phyloP scores from a whole-genome alignment of 495 filamentous ascomycete species.

The Daldinia grandis region DNA sequence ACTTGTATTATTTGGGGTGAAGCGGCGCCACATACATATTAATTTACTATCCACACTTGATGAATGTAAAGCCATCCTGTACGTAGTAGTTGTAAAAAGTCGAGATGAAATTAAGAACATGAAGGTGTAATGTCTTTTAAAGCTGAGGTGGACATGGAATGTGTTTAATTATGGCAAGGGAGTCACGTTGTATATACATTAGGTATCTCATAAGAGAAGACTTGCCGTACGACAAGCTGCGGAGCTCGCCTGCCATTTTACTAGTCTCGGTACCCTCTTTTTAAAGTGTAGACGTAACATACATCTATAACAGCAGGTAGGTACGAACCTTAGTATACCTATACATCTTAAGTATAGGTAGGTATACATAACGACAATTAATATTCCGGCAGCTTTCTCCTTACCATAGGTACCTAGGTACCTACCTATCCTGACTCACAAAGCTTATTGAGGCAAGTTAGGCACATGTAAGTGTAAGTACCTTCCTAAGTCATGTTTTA shows the following conservation, averaged over 20 bases:
- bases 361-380: no score
- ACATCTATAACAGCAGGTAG: background rate
- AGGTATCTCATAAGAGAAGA: conserved; percentile 6
- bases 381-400: no score
- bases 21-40: conserved; percentile 59
- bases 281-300: background rate
- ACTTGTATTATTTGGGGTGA: background rate
- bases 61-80: conserved; percentile 59
- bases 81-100: conserved; percentile 24
- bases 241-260: conserved; percentile 5
- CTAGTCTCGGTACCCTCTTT: background rate
- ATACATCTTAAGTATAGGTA: no score
- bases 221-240: conserved; percentile 21
- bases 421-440: no score
- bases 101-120: conserved; percentile 32
- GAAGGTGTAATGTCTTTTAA: conserved; percentile 8
- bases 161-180: background rate
- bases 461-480: no score
- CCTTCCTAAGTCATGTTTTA: background rate
- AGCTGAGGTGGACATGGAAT: background rate
- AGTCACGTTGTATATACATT: conserved; percentile 17
- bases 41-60: conserved; percentile 54
- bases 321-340: background rate
- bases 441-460: no score
- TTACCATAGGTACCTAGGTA: no score